Percentiles rank a stretch among this genome's conserved stretches.
Evolutionary conservation across 2,329 filamentous ascomycete species (phyloP).

Genomic region (Aspergillus melleus): DNA sequence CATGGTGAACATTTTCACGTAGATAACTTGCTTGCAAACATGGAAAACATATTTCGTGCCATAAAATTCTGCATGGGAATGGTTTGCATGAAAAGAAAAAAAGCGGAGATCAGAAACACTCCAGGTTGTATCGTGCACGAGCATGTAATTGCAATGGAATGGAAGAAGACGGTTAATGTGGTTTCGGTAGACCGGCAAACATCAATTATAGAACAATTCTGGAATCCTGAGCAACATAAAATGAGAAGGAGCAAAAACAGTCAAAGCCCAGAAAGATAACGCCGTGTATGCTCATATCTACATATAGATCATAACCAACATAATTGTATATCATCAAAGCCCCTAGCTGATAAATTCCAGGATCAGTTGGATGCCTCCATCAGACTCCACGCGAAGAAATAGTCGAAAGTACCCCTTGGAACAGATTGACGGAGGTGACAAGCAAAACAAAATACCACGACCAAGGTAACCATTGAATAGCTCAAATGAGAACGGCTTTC

Average conservation of each 20-base stretch:
- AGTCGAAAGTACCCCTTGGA: constrained; percentile 27
- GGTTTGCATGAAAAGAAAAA: not conserved
- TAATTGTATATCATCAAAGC: constrained; percentile 35
- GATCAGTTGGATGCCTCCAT: constrained; percentile 24
- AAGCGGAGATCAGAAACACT: not conserved
- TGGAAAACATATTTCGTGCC: not conserved
- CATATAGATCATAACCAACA: constrained; percentile 35
- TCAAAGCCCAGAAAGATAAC: constrained; percentile 30
- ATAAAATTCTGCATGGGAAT: not conserved
- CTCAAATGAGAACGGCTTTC: constrained; percentile 14
- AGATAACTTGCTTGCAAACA: not conserved
- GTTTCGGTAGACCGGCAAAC: constrained; percentile 10
- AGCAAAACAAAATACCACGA: constrained; percentile 15
- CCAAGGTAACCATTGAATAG: constrained; percentile 20
- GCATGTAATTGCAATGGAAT: not conserved
- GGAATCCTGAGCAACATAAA: constrained; percentile 12
- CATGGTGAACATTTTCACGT: not conserved
- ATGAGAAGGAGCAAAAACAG: constrained; percentile 8
- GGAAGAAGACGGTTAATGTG: not conserved
- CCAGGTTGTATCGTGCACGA: not conserved
- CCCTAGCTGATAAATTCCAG: constrained; percentile 22
- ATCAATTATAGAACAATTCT: constrained; percentile 27
- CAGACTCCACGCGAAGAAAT: constrained; percentile 26
- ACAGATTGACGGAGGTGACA: constrained; percentile 19
- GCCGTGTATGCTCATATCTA: constrained; percentile 45